Evolutionary conservation across 768 basidiomycete genomes (phyloP), one percentile per base, ranked within the genome.

Genomic region (Wakefieldia striispora): DNA sequence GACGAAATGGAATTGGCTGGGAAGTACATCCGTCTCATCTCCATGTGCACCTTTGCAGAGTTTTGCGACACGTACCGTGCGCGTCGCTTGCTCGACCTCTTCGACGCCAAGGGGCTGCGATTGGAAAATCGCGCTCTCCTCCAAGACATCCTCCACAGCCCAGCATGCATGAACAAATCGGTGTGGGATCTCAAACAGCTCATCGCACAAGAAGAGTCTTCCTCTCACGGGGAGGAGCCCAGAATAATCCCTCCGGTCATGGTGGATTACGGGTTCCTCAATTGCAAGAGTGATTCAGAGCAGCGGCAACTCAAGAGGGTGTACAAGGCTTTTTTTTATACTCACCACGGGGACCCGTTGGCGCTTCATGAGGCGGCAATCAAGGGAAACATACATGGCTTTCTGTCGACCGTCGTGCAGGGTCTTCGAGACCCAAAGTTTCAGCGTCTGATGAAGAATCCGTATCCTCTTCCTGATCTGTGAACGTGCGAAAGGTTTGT

Each of bases 361-460:
- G 56, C 59, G 23, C 63, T 77, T 17, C 72, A 76, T 45, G 49
- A 65, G 21, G 73, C 71, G 1, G 65, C 62, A 24, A 55, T 72
- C 16, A 40, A 56, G 23, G 73, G 75, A 13, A 52, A 58, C 19
- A 50, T 72, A 9, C 66, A 61, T 39, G 50, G 57, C 34, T 68
- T 67, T 49, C 55, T 70, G 26, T 43, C 45, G 23, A 53, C 36
- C 7, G 48, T 53, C 37, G 61, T 64, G 26, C 50, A 54, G 47
- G 39, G 45, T 21, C 21, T 47, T 24, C 59, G 64, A 39, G 60
- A 59, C 46, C 60, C 61, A 37, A 63, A 55, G 47, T 65, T 62
- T 34, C 42, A 46, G 41, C 56, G 65, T 19, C 50, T 74, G 38
- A 45, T 72, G 62, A 56, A 59, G 44, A 72, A 71, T 45, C 50